Base-by-base conservation (phyloP, 495 filamentous ascomycete genomes). In the Umbilicaria muhlenbergii region DNA sequence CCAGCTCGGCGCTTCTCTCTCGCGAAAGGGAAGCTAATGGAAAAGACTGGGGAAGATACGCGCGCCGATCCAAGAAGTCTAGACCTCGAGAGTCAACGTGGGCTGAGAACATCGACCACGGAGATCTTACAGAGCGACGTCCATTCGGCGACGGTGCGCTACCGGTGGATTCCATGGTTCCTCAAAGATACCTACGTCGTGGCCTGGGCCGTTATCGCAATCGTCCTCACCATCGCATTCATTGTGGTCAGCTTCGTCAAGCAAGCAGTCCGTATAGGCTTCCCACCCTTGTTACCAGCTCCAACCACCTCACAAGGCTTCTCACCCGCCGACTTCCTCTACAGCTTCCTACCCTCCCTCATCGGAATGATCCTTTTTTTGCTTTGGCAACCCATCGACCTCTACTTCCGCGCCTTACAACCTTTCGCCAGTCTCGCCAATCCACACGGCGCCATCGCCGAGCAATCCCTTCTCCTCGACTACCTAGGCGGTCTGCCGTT, bases 321-420 rank as follows among this genome's bases (percentile, higher is more conserved):
- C 56, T 91, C 84, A 5, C 63, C 83, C 7, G 83, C 86, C 38
- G 81, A 92, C 60, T 94, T 94, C 65, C 61, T 92, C 40, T 94
- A 84, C 67, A 79, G 76, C 57, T 91, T 94, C 57, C 49, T 94
- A 41, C 87, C 87, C 0, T 75, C 78, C 1, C 45, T 86, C 2
- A 66, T 92, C 13, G 87, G 81, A 16, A 80, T 81, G 51, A 43
- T 85, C 19, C 59, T 87, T 18, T 87, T 83, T 61, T 78, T 94
- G 36, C 63, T 71, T 43, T 83, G 82, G 65, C 82, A 88, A 47
- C 67, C 79, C 11, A 70, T 94, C 45, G 85, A 92, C 58, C 65
- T 78, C 45, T 75, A 75, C 51, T 67, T 88, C 51, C 80, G 86
- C 38, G 70, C 81, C 28, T 64, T 94, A 5, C 71, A 81, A 50